Percentiles rank a stretch among this genome's conserved stretches.
phyloP scores from a whole-genome alignment of 2,329 filamentous ascomycete species.

The Shiraia sp. region DNA sequence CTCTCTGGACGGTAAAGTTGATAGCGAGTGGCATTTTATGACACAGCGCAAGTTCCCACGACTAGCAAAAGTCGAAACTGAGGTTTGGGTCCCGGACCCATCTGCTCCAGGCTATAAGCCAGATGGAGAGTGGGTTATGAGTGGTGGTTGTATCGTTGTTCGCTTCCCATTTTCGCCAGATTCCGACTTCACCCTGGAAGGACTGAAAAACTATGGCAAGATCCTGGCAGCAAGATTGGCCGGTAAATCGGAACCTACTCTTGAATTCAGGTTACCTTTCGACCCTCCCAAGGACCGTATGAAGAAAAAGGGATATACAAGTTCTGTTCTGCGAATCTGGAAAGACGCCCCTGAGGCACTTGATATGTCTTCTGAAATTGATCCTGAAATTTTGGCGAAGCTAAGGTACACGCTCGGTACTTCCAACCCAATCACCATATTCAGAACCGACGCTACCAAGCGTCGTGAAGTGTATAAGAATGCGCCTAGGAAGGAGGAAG shows the following conservation, averaged over 20 bases:
- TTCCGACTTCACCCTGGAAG: slow-evolving; percentile 35
- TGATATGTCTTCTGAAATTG: slow-evolving; percentile 51
- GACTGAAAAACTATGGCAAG: slow-evolving; percentile 37
- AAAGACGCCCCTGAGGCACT: slow-evolving; percentile 57
- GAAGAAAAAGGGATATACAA: slow-evolving; percentile 61
- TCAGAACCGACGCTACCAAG: slow-evolving; percentile 65
- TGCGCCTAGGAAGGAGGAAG: slow-evolving; percentile 61
- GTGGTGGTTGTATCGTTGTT: slow-evolving; percentile 66
- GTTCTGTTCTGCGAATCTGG: slow-evolving; percentile 68
- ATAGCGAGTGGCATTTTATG: slow-evolving; percentile 67
- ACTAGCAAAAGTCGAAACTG: slow-evolving; percentile 69
- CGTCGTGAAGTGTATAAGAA: slow-evolving; percentile 63
- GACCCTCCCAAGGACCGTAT: slow-evolving; percentile 63
- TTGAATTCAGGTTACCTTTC: slow-evolving; percentile 69
- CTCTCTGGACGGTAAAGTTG: slow-evolving; percentile 48
- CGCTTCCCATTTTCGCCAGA: slow-evolving; percentile 62
- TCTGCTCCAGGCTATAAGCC: slow-evolving; percentile 56
- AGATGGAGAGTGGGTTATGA: slow-evolving; percentile 54
- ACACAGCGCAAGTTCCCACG: slow-evolving; percentile 71
- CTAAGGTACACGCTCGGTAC: slow-evolving; percentile 69
- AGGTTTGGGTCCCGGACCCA: slow-evolving; percentile 72
- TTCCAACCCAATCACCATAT: slow-evolving; percentile 67
- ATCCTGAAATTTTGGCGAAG: slow-evolving; percentile 62
- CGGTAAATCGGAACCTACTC: slow-evolving; percentile 59
- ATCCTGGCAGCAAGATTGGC: slow-evolving; percentile 39